phyloP scores from a whole-genome alignment of 176 grass and related monocot species.

The Rhynchospora tenuis region DNA sequence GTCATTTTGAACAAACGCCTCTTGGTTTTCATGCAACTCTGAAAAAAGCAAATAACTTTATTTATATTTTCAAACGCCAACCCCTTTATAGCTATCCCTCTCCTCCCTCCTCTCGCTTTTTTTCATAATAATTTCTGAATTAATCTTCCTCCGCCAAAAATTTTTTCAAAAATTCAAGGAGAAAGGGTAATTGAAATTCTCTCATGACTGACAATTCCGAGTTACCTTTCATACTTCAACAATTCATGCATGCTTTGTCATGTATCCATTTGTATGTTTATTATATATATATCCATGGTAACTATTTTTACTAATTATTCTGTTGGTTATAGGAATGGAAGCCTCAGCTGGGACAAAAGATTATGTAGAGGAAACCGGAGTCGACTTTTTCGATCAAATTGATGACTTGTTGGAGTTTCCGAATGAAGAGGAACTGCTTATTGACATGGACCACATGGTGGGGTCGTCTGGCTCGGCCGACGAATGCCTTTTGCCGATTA shows the following conservation, averaged over 20 bases:
- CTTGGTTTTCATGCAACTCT: slow-evolving; percentile 16
- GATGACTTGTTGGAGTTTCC: slow-evolving; percentile 91
- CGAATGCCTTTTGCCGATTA: slow-evolving; percentile 35
- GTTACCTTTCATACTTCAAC: not conserved
- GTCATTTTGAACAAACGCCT: slow-evolving; percentile 14
- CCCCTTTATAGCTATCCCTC: not conserved
- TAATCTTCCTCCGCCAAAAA: not conserved
- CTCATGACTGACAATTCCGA: not conserved
- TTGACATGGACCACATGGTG: slow-evolving; percentile 36
- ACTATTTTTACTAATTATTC: not conserved
- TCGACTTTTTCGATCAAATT: slow-evolving; percentile 85
- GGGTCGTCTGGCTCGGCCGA: slow-evolving; percentile 30
- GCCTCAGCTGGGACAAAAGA: not conserved
- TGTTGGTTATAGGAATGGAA: slow-evolving; percentile 19
- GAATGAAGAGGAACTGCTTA: slow-evolving; percentile 64
- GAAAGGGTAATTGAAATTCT: slow-evolving; percentile 4
- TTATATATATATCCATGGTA: not conserved
- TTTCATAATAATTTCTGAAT: not conserved
- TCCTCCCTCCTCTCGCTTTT: not conserved
- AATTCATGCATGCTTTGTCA: not conserved
- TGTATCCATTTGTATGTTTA: not conserved
- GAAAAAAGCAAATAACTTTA: slow-evolving; percentile 18
- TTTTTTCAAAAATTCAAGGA: not conserved
- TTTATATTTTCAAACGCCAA: not conserved
- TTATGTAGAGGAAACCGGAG: slow-evolving; percentile 26